Evolutionary conservation across 768 basidiomycete species (phyloP), one percentile per base, ranked within the genome.

Genomic region (Boletus huronensis): DNA sequence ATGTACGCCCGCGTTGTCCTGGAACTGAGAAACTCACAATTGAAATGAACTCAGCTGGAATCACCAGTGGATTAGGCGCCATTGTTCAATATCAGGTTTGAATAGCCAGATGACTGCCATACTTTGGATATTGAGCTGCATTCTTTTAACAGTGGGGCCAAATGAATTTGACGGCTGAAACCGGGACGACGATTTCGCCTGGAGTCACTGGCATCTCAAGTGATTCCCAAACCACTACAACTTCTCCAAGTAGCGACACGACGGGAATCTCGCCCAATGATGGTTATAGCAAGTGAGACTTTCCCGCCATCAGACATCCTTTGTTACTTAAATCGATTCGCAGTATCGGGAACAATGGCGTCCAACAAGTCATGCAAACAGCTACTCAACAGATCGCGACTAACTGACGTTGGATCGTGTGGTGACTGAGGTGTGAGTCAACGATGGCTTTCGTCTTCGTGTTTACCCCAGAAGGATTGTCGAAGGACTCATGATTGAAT

Each of bases 191-290:
- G 1, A 73, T 85, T 46, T 68, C 70, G 26, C 56, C 69, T 25
- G 60, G 47, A 23, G 52, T 65, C 31, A 65, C 70, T 9, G 67
- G 66, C 9, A 64, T 68, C 28, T 66, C 66, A 8, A 63, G 74
- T 0, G 57, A 60, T 26, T 58, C 62, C 17, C 69, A 65, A 41
- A 70, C 72, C 7, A 79, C 75, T 0, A 59, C 67, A 7, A 58
- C 64, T 25, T 69, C 70, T 32, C 55, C 67, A 6, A 69, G 53
- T 26, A 61, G 62, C 16, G 68, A 68, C 39, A 67, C 69, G 19
- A 78, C 78, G 5, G 82, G 81, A 7, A 49, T 73, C n/a, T 82
- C 83, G 3, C 85, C 85, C 26, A 82, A 84, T 52, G 85, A 87
- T 68, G 85, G 85, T 65, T 87, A 87, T 62, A 73, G 75, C 35